These are phyloP conservation scores for Metarhizium album DNA, from an alignment of 2,329 filamentous ascomycete genomes.

Conservation along the genomic window DNA sequence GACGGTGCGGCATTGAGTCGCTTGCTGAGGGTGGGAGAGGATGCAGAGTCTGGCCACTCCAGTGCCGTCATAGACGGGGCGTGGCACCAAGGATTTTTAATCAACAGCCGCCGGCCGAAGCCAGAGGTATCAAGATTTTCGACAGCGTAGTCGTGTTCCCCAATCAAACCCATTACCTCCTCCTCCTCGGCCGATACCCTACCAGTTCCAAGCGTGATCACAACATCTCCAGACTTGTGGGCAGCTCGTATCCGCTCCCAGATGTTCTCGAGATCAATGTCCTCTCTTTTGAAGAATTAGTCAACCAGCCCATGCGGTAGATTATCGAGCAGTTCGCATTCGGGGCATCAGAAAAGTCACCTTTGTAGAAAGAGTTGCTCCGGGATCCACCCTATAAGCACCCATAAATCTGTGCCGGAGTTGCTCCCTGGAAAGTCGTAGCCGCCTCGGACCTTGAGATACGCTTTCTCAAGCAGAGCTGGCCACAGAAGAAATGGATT, in stretches of 20 bases:
- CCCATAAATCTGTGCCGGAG: slow-evolving; percentile 88
- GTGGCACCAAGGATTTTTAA: slow-evolving; percentile 95
- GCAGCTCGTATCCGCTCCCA: slow-evolving; percentile 70
- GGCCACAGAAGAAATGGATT: slow-evolving; percentile 83
- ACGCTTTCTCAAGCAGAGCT: slow-evolving; percentile 88
- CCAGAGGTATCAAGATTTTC: slow-evolving; percentile 59
- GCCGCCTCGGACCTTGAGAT: slow-evolving; percentile 86
- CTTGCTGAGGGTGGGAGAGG: background rate
- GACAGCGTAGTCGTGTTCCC: slow-evolving; percentile 90
- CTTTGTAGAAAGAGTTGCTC: slow-evolving; percentile 87
- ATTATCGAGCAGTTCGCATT: background rate
- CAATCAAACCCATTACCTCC: slow-evolving; percentile 67
- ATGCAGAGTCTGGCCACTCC: slow-evolving; percentile 2
- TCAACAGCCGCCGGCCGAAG: slow-evolving; percentile 56
- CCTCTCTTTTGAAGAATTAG: slow-evolving; percentile 43
- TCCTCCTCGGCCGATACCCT: slow-evolving; percentile 69
- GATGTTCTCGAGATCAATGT: slow-evolving; percentile 61
- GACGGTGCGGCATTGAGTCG: background rate
- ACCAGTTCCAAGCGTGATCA: slow-evolving; percentile 85
- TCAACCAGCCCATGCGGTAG: background rate
- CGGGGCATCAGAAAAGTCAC: slow-evolving; percentile 21
- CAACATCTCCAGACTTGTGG: slow-evolving; percentile 67
- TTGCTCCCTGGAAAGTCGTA: slow-evolving; percentile 98
- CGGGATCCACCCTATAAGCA: slow-evolving; percentile 90
- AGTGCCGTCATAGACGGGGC: slow-evolving; percentile 53